Conservation (phyloP, 2,329 filamentous ascomycete species). For the Colletotrichum godetiae region DNA sequence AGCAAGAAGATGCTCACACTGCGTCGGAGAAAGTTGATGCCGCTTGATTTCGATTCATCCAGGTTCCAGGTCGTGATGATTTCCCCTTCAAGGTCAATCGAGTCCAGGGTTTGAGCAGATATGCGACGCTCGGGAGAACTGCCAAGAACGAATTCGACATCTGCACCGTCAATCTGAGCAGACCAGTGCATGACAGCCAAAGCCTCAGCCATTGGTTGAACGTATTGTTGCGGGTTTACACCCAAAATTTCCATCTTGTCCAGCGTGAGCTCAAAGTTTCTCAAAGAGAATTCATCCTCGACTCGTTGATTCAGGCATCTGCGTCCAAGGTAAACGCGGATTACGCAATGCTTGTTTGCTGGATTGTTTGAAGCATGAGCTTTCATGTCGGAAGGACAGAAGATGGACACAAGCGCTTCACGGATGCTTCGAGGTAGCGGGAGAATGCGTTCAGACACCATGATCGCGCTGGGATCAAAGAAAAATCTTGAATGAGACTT, state of each 20-base stretch:
- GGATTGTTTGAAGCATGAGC: neutral
- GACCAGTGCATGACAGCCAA: conserved; percentile 41
- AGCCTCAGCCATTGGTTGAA: conserved; percentile 37
- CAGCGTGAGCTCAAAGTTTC: too few relatives aligned
- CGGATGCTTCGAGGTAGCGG: conserved; percentile 40
- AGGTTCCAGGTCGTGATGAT: too few relatives aligned
- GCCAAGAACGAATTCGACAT: neutral
- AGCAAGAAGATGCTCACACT: neutral
- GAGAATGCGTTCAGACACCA: conserved; percentile 39
- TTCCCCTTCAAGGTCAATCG: too few relatives aligned
- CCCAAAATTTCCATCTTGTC: too few relatives aligned
- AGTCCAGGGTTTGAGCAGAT: conserved; percentile 5
- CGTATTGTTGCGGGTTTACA: conserved; percentile 5
- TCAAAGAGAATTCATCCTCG: neutral
- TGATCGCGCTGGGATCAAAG: neutral
- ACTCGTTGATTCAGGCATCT: neutral
- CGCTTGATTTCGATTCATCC: too few relatives aligned
- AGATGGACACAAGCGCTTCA: conserved; percentile 36
- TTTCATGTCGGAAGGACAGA: conserved; percentile 29
- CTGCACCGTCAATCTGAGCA: conserved; percentile 32
- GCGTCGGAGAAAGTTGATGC: neutral
- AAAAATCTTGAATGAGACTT: neutral
- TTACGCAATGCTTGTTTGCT: neutral
- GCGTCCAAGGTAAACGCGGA: neutral
- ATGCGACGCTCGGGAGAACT: neutral